Evolutionary conservation across 441 rosid genomes (phyloP), one percentile per base, ranked within the genome.

Genomic region (Jatropha podagrica): DNA sequence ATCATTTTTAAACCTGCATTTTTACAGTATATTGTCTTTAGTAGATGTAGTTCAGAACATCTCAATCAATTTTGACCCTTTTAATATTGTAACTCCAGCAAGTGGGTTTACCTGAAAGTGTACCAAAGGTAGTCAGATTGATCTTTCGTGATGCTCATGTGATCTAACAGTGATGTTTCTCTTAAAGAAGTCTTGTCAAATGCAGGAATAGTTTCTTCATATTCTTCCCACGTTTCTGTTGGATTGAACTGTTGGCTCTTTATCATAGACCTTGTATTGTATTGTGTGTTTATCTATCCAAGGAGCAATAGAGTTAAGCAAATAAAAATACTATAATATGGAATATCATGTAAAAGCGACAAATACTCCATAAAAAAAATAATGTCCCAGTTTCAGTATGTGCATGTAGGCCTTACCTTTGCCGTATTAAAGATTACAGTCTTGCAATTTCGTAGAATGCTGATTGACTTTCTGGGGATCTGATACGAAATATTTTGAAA

Each of bases 91-190:
- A 55, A 38, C 27, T 11, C 12, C 41, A 12, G 27, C 15, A 12
- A 72, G 32, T 32, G 44, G 60, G 2, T 72, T 83, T 85, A 92
- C 96, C 92, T 81, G 76, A 80, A 79, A 70, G 81, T 86, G 74
- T 90, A 88, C 97, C 97, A 93, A 56, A 93, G 89, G 73, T 93
- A 90, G 74, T 93, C 96, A 26, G 92, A 81, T 77, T 82, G 41
- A 83, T 90, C 95, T 81, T 88, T 88, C 23, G 92, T 88, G 37
- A 86, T 79, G 58, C 74, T 88, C 86, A 85, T 81, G 60, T 93
- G 95, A 69, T 88, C 97, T 64, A 90, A 86, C 78, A 93, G 81
- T 7, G 68, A 74, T n/a, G 81, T 76, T 76, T 91, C 86, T 84
- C 84, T 81, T 68, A 84, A 70, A 11, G 84, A 63, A 26, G 88